Evolutionary conservation across 2,329 filamentous ascomycete genomes (phyloP).

Genomic region (Chalaropsis ovoidea): DNA sequence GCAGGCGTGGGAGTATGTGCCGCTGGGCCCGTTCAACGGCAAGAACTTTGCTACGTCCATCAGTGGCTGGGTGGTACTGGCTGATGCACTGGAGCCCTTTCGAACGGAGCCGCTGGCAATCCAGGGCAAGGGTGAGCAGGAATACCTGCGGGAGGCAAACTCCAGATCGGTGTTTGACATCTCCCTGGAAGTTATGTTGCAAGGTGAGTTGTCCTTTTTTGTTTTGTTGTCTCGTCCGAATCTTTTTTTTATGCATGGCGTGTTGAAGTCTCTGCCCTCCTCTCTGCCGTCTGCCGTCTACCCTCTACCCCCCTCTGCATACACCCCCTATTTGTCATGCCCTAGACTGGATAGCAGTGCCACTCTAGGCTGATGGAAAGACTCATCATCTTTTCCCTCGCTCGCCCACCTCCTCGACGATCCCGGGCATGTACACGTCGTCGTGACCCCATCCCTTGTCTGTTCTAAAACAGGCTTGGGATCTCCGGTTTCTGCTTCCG

Average conservation of each 20-base stretch:
- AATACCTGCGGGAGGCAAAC: constrained; percentile 25
- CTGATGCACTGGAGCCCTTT: constrained; percentile 39
- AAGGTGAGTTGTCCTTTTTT: constrained; percentile 22
- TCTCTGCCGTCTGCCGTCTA: neutral
- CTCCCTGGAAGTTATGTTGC: constrained; percentile 25
- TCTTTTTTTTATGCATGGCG: neutral
- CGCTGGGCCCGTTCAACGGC: constrained; percentile 47
- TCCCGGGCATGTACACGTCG: neutral
- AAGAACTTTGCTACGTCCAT: constrained; percentile 49
- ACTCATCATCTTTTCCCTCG: neutral
- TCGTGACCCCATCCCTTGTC: neutral
- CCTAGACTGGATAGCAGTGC: neutral
- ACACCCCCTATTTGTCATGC: neutral
- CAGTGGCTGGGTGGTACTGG: constrained; percentile 47
- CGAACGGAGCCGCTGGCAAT: constrained; percentile 22
- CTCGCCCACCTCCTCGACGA: neutral
- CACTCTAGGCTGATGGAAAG: neutral
- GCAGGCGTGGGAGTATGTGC: constrained; percentile 46
- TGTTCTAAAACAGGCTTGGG: neutral
- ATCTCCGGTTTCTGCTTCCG: neutral
- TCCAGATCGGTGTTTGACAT: constrained; percentile 25
- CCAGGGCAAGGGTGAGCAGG: constrained; percentile 27
- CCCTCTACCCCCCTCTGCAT: neutral
- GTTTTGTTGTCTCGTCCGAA: neutral
- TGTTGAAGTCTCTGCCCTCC: neutral